Base-by-base conservation (phyloP, 1,284 basidiomycete genomes). In the Erythrobasidium hasegawianum region DNA sequence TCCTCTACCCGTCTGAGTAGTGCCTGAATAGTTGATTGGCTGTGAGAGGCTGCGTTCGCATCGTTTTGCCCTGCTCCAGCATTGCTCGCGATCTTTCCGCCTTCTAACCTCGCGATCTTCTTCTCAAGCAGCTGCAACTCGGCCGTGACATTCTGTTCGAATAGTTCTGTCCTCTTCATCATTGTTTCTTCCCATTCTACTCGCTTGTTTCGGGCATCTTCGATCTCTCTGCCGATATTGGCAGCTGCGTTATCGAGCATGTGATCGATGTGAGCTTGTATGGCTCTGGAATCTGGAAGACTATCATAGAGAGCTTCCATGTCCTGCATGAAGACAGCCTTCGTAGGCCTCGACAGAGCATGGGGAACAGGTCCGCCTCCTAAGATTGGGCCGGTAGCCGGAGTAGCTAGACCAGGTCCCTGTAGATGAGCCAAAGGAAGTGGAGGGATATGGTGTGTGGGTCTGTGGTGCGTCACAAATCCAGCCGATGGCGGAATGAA, bases 161-260 rank as follows among this genome's bases (percentile, higher is more conserved):
- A 47, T 20, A 20, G 24, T 22, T 57, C 52, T 22, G 49, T 54
- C 39, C 61, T 56, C 39, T 56, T 14, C 22, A 56, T 54, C 39
- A 56, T 57, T 29, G 27, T 45, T 11, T 57, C 47, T 41, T 64
- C 61, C 61, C 61, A 64, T 4, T 56, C 61, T 49, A 16, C 40
- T 47, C 61, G 27, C 22, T 40, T 33, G 22, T 29, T 14, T 20
- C 20, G 45, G 18, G 55, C 54, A 26, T 13, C 40, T 49, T 47
- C 61, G 11, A 57, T 14, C 43, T 61, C 59, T 38, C 54, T 55
- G 18, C 27, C 24, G 27, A 61, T 61, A 16, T 45, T 64, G 1
- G 22, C 24, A 16, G 47, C 53, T n/a, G 54, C 61, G 18, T 20
- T 57, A n/a, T 55, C 24, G 8, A 64, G 16, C 16, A 64, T 16